Evolutionary conservation across 768 basidiomycete genomes (phyloP).

Genomic region (Lentinula raphanica): DNA sequence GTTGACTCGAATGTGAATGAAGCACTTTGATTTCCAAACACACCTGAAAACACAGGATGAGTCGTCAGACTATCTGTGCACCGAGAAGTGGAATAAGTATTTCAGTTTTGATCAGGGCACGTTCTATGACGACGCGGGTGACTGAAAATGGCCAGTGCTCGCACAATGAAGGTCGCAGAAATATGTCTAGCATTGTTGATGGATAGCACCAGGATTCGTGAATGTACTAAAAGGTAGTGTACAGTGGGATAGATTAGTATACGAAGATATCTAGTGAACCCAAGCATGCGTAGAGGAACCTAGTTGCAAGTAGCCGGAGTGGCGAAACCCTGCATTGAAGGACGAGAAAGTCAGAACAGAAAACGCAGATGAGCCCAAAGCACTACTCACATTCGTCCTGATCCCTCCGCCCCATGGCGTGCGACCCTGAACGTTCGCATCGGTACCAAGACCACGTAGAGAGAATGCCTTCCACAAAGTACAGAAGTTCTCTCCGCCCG

Average conservation of each 20-base stretch:
- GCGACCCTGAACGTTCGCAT: constrained; percentile 66
- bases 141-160: too few species aligned
- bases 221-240: not conserved
- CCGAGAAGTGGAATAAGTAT: too few species aligned
- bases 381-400: constrained; percentile 46
- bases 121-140: too few species aligned
- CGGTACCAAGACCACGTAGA: constrained; percentile 71
- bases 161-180: too few species aligned
- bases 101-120: too few species aligned
- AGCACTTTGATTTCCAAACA: too few species aligned
- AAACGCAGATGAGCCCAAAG: too few species aligned
- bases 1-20: too few species aligned
- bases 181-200: too few species aligned
- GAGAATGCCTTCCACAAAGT: constrained; percentile 83
- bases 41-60: too few species aligned
- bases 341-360: not conserved
- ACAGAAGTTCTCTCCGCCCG: constrained; percentile 91
- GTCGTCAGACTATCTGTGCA: too few species aligned
- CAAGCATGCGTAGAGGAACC: not conserved
- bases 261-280: not conserved
- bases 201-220: not conserved
- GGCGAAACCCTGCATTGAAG: not conserved
- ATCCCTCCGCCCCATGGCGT: constrained; percentile 95
- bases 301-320: not conserved
- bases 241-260: not conserved